Evolutionary conservation across 495 filamentous ascomycete genomes (phyloP).

Genomic region (Podospora pseudopauciseta): DNA sequence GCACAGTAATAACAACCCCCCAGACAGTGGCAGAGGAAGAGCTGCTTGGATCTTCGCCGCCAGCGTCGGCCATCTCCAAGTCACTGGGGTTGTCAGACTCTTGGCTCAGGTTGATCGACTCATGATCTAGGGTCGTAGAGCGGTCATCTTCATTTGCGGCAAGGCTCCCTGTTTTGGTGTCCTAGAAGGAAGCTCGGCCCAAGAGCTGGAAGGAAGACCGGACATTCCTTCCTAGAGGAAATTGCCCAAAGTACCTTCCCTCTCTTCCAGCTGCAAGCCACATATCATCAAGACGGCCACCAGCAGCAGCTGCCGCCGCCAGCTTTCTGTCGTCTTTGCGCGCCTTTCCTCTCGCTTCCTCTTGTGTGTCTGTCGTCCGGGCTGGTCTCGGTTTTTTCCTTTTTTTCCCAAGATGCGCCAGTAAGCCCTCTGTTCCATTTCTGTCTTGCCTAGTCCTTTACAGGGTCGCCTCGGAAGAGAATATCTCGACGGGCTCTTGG

Average conservation of each 20-base stretch:
- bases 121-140: too few relatives aligned
- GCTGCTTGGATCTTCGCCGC: too few relatives aligned
- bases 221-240: not conserved
- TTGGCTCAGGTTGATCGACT: too few relatives aligned
- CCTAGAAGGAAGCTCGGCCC: not conserved
- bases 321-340: not conserved
- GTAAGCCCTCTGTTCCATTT: not conserved
- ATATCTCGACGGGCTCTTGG: too few relatives aligned
- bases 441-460: too few relatives aligned
- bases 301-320: not conserved
- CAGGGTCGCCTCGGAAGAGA: too few relatives aligned
- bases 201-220: not conserved
- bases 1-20: too few relatives aligned
- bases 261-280: not conserved
- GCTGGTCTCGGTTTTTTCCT: not conserved
- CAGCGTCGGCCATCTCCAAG: too few relatives aligned
- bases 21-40: too few relatives aligned
- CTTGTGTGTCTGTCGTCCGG: not conserved
- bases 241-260: not conserved
- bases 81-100: too few relatives aligned
- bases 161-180: too few relatives aligned
- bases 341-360: not conserved
- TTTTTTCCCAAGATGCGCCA: not conserved
- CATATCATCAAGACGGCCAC: not conserved
- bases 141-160: too few relatives aligned